These are phyloP conservation scores for Pestalotiopsis sp. DNA, from an alignment of 2,329 filamentous ascomycete species.

Conservation along the genomic window DNA sequence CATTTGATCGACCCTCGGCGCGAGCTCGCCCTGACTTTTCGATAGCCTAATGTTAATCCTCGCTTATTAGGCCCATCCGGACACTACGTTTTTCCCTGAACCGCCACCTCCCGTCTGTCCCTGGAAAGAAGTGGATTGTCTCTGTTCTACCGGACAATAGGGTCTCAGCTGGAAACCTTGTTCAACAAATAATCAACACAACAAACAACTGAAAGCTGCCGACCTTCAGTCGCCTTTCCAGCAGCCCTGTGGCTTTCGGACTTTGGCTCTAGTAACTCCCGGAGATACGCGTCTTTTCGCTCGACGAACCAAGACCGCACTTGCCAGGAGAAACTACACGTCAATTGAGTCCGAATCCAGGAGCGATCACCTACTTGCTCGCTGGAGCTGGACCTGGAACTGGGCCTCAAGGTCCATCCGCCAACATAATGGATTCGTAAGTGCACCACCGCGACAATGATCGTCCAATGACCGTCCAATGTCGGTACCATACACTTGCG, in stretches of 20 bases:
- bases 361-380: slow-evolving; percentile 13
- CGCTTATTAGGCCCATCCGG: not conserved
- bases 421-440: slow-evolving; percentile 38
- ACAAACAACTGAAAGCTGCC: not conserved
- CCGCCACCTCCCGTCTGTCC: not conserved
- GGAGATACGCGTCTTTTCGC: not conserved
- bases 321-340: not conserved
- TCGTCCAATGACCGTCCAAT: not conserved
- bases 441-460: slow-evolving; percentile 16
- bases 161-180: not conserved
- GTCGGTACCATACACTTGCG: not conserved
- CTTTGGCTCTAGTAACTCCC: not conserved
- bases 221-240: not conserved
- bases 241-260: not conserved
- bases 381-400: slow-evolving; percentile 22
- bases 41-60: not conserved
- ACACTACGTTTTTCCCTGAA: not conserved
- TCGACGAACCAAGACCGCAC: not conserved
- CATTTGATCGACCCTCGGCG: not conserved
- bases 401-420: slow-evolving; percentile 33
- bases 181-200: not conserved
- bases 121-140: not conserved
- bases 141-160: not conserved
- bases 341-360: slow-evolving; percentile 4
- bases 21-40: not conserved